phyloP scores from a whole-genome alignment of 768 basidiomycete species.

The Mycena floridula region DNA sequence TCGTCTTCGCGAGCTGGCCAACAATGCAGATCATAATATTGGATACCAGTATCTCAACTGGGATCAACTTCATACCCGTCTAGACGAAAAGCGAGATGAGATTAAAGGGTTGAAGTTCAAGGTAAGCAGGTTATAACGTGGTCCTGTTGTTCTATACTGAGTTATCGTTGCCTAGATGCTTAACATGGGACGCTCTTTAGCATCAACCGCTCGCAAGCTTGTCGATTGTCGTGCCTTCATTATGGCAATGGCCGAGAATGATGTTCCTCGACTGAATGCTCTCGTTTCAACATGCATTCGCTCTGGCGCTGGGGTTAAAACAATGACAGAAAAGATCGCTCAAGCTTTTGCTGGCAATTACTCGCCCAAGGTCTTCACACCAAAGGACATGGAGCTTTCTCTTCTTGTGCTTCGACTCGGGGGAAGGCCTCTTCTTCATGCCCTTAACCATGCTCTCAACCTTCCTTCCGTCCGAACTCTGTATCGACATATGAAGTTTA shows the following conservation, averaged over 20 bases:
- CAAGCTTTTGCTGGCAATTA: neutral
- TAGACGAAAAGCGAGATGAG: too few relatives aligned
- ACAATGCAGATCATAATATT: too few relatives aligned
- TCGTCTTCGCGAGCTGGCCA: too few relatives aligned
- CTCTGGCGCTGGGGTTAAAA: neutral
- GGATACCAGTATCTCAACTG: too few relatives aligned
- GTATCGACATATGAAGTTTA: neutral
- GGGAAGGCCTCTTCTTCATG: constrained; percentile 7
- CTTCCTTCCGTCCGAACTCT: constrained; percentile 11
- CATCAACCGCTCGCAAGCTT: neutral
- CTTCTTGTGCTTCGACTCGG: constrained; percentile 5
- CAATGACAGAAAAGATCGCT: neutral
- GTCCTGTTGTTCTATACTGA: too few relatives aligned
- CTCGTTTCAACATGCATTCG: neutral
- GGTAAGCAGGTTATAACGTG: too few relatives aligned
- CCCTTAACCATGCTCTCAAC: constrained; percentile 5
- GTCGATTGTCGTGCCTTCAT: neutral
- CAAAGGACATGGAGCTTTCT: constrained; percentile 7
- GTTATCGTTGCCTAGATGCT: too few relatives aligned
- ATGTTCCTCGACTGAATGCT: neutral
- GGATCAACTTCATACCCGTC: too few relatives aligned
- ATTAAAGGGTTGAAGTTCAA: too few relatives aligned
- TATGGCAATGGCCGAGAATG: neutral
- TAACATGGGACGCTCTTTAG: neutral
- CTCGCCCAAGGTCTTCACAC: neutral